A percentile compares a stretch with the other conserved stretches of the same genome.
These are phyloP conservation scores for Osmozyma mogii DNA, from an alignment of 805 yeast genomes.

Conservation along the genomic window DNA sequence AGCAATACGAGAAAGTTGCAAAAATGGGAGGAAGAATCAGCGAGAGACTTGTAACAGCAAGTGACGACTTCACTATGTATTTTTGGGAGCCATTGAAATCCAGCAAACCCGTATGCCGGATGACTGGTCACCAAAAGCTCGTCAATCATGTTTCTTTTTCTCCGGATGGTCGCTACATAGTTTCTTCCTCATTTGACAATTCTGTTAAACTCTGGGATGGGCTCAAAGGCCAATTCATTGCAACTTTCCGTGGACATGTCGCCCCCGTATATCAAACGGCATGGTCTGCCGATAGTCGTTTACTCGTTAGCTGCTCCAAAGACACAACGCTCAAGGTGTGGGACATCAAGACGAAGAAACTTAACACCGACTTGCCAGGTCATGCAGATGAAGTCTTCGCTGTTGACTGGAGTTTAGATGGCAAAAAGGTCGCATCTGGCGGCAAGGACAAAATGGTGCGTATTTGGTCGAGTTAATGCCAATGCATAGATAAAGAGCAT, in stretches of 20 bases:
- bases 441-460: constrained; percentile 94
- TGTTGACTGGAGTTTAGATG: constrained; percentile 97
- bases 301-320: constrained; percentile 87
- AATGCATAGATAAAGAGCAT: too few relatives aligned
- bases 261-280: constrained; percentile 97
- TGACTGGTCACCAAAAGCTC: constrained; percentile 96
- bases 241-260: constrained; percentile 93
- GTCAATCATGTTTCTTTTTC: constrained; percentile 94
- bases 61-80: constrained; percentile 97
- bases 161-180: constrained; percentile 88
- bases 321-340: constrained; percentile 95
- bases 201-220: constrained; percentile 97
- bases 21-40: constrained; percentile 43
- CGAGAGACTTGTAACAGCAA: constrained; percentile 88
- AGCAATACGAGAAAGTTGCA: constrained; percentile 56
- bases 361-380: constrained; percentile 88
- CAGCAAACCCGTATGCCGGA: constrained; percentile 78
- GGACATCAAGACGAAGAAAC: constrained; percentile 83
- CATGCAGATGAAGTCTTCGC: constrained; percentile 94
- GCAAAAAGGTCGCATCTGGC: constrained; percentile 90
- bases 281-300: constrained; percentile 92
- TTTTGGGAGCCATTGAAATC: constrained; percentile 87
- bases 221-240: constrained; percentile 76
- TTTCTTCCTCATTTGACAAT: constrained; percentile 92
- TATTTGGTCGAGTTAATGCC: constrained; percentile 55